Evolutionary conservation across 495 filamentous ascomycete genomes (phyloP).

Genomic region (Podospora pseudocomata): DNA sequence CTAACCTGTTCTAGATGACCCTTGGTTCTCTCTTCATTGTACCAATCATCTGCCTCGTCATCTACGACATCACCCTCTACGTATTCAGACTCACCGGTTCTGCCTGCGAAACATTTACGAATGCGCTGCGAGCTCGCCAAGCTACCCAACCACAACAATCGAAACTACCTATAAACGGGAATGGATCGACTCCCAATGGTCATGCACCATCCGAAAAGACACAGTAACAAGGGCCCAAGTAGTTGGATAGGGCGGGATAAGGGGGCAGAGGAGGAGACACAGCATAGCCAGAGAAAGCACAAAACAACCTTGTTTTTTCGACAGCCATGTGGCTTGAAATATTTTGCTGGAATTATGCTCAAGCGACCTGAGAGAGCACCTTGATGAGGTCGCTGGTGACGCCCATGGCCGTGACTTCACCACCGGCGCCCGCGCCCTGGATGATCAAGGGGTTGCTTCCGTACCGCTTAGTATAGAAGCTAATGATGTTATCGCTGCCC

Average conservation of each 20-base stretch:
- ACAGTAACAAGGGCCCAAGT: background rate
- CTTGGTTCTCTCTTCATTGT: conserved; percentile 28
- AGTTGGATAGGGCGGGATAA: background rate
- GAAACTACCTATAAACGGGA: background rate
- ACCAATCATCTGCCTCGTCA: conserved; percentile 33
- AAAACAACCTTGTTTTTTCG: conserved; percentile 3
- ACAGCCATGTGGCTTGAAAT: background rate
- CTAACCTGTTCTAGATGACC: conserved; percentile 20
- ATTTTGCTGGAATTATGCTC: conserved; percentile 10
- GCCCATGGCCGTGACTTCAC: conserved; percentile 94
- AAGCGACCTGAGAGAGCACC: conserved; percentile 56
- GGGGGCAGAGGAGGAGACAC: background rate
- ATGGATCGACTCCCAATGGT: background rate
- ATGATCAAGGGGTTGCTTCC: conserved; percentile 84
- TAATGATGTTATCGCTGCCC: conserved; percentile 97
- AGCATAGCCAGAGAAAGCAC: background rate
- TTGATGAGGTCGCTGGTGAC: conserved; percentile 87
- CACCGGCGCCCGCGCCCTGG: conserved; percentile 91
- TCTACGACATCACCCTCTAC: conserved; percentile 47
- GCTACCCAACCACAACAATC: background rate
- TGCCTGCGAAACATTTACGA: conserved; percentile 12
- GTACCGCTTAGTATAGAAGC: conserved; percentile 94
- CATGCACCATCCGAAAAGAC: background rate
- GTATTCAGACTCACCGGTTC: conserved; percentile 35
- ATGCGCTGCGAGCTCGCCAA: background rate